Conservation (phyloP, 2,329 filamentous ascomycete species). For the Penicillium frequentans region DNA sequence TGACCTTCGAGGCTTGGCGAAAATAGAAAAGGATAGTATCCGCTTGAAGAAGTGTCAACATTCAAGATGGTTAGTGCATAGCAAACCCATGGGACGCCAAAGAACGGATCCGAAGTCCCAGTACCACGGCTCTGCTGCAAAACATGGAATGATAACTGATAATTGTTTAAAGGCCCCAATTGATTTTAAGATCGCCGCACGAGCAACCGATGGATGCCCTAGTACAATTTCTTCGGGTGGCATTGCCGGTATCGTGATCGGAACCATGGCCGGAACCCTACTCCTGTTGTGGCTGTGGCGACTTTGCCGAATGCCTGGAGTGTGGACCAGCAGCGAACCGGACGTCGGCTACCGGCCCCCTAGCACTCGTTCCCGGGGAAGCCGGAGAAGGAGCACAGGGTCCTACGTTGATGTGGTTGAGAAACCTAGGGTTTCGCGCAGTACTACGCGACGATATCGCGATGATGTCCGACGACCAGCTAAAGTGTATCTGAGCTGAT, state of each 20-base stretch:
- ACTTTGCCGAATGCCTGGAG: conserved; percentile 25
- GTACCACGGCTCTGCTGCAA: conserved; percentile 10
- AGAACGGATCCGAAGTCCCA: background rate
- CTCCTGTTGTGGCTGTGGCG: conserved; percentile 39
- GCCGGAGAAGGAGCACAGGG: conserved; percentile 22
- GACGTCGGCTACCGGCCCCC: conserved; percentile 26
- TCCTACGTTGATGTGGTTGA: conserved; percentile 34
- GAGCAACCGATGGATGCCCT: conserved; percentile 29
- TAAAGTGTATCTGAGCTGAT: conserved; percentile 47
- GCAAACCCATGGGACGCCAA: background rate
- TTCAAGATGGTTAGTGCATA: conserved; percentile 8
- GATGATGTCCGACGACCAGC: conserved; percentile 35
- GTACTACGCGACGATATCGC: conserved; percentile 23
- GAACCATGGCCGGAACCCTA: conserved; percentile 38
- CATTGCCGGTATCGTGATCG: conserved; percentile 43
- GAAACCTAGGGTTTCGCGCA: conserved; percentile 23
- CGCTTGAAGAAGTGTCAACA: background rate
- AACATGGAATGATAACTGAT: background rate
- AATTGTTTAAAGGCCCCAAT: conserved; percentile 17
- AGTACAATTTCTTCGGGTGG: conserved; percentile 34
- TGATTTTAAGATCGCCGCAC: conserved; percentile 16
- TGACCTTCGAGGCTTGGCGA: background rate
- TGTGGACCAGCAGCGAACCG: conserved; percentile 20
- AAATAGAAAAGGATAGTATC: background rate
- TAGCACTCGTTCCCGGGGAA: conserved; percentile 17